A percentile compares a stretch with the other conserved stretches of the same genome.
Evolutionary conservation across 2,329 filamentous ascomycete genomes (phyloP).

Genomic region (Alternaria hordeiaustralica): DNA sequence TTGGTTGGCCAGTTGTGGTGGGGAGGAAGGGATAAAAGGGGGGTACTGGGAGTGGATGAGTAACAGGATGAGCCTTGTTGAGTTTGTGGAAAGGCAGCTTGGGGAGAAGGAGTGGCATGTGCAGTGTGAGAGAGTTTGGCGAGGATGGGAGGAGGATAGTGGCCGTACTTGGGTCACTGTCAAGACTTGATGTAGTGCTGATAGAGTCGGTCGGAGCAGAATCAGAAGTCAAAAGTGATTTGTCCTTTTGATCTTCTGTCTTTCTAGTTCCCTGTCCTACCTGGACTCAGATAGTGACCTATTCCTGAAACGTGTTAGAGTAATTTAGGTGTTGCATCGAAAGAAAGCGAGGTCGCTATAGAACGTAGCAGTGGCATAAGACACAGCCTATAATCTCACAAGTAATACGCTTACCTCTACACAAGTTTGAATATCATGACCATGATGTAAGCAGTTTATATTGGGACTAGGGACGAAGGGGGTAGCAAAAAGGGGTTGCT

Average conservation of each 20-base stretch:
- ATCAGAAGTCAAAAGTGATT: not conserved
- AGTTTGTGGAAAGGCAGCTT: conserved; percentile 7
- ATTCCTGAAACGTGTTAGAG: not conserved
- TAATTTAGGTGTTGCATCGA: not conserved
- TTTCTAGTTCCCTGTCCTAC: not conserved
- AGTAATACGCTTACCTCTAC: not conserved
- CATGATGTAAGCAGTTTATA: not conserved
- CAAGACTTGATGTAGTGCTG: not conserved
- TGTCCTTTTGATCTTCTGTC: not conserved
- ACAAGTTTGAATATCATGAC: not conserved
- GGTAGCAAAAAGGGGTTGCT: not conserved
- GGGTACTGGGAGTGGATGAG: conserved; percentile 20
- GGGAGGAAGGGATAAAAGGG: conserved; percentile 2
- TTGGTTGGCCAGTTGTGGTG: conserved; percentile 16
- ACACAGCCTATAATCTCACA: not conserved
- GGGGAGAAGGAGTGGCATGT: conserved; percentile 2
- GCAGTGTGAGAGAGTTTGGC: conserved; percentile 6
- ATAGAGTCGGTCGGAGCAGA: not conserved
- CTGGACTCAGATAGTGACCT: too few species aligned
- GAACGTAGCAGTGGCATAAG: not conserved
- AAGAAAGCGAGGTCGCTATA: not conserved
- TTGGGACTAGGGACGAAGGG: not conserved
- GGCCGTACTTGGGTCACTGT: conserved; percentile 3
- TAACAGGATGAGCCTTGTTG: conserved; percentile 13
- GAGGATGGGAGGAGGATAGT: conserved; percentile 17